Percentiles rank a stretch among this genome's conserved stretches.
These are phyloP conservation scores for Erythrobasidium yunnanense DNA, from an alignment of 768 basidiomycete genomes.

Conservation along the genomic window DNA sequence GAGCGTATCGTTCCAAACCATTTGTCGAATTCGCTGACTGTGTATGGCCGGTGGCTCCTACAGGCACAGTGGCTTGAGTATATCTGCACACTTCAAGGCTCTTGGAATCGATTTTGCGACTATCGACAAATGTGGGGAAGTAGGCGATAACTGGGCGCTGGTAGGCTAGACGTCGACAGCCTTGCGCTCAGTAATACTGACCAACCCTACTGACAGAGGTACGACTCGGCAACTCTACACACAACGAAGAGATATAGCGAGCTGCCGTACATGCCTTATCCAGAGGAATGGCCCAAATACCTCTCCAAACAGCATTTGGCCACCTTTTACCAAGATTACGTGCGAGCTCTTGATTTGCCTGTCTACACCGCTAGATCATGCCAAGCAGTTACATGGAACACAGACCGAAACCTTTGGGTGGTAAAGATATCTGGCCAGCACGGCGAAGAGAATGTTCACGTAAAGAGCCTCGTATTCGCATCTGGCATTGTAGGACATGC, in stretches of 20 bases:
- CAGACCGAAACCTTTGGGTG: background rate
- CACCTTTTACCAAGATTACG: background rate
- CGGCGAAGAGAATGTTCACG: background rate
- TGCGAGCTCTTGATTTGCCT: background rate
- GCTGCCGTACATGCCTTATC: background rate
- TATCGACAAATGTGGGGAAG: background rate
- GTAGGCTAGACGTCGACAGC: background rate
- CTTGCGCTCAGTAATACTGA: background rate
- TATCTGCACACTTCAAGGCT: background rate
- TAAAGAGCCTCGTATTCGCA: background rate
- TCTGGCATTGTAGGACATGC: background rate
- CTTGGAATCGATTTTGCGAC: background rate
- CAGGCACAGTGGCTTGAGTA: background rate
- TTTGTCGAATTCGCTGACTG: no score
- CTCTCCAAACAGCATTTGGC: background rate
- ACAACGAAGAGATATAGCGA: background rate
- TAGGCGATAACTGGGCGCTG: background rate
- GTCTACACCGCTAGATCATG: background rate
- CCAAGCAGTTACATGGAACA: background rate
- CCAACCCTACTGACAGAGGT: background rate
- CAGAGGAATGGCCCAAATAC: background rate
- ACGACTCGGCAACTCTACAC: background rate
- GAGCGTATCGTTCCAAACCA: background rate
- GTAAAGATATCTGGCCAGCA: background rate
- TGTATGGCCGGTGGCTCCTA: no score